These are phyloP conservation scores for Dentipellis fragilis DNA, from an alignment of 768 basidiomycete species.

Conservation along the genomic window DNA sequence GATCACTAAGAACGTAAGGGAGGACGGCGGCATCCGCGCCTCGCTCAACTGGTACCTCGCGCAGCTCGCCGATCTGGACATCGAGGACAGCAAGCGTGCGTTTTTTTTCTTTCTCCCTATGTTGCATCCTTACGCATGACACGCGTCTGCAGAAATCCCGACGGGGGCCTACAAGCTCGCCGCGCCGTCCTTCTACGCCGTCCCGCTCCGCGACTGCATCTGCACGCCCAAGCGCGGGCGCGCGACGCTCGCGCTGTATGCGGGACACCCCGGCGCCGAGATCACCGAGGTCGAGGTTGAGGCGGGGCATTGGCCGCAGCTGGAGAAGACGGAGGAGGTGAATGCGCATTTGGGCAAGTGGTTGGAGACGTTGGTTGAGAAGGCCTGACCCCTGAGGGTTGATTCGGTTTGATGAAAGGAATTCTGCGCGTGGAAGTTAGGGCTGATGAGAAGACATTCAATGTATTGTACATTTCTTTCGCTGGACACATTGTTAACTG, in stretches of 20 bases:
- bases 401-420: too few species aligned
- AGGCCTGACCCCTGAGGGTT: too few species aligned
- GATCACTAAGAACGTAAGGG: background rate
- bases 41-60: background rate
- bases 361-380: background rate
- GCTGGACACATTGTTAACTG: too few species aligned
- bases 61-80: background rate
- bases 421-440: too few species aligned
- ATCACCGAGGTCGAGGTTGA: background rate
- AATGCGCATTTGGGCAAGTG: background rate
- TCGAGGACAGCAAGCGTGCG: background rate
- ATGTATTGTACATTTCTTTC: too few species aligned
- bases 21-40: background rate
- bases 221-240: background rate
- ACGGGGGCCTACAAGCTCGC: background rate
- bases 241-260: background rate
- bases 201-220: background rate
- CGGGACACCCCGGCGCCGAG: background rate
- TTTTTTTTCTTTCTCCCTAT: background rate
- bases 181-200: background rate
- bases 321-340: background rate
- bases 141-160: background rate
- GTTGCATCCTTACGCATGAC: background rate
- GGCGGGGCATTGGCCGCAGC: background rate
- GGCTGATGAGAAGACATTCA: too few species aligned